phyloP scores from a whole-genome alignment of 2,329 filamentous ascomycete genomes.

The Fusarium siculi region DNA sequence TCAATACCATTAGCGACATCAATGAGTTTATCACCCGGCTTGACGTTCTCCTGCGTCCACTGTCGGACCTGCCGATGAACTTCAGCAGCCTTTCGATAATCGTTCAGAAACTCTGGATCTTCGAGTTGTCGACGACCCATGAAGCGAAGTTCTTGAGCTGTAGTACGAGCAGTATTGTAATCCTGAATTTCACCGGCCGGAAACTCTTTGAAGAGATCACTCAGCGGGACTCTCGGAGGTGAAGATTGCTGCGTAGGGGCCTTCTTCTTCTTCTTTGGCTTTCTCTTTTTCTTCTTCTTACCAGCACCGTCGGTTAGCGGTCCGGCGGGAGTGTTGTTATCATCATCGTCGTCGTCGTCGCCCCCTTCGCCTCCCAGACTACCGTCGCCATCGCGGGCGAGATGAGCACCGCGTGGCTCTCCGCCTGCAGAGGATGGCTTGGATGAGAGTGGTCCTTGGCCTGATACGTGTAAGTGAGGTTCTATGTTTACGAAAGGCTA shows the following conservation, averaged over 20 bases:
- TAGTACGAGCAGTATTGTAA: conserved; percentile 43
- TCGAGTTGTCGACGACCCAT: conserved; percentile 40
- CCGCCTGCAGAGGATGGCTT: conserved; percentile 47
- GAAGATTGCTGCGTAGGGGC: conserved; percentile 43
- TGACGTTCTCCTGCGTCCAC: conserved; percentile 81
- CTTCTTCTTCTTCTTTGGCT: conserved; percentile 45
- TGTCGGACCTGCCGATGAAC: conserved; percentile 83
- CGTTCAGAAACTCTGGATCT: conserved; percentile 68
- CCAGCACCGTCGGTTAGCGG: conserved; percentile 26
- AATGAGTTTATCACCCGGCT: conserved; percentile 78
- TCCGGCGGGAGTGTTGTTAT: conserved; percentile 39
- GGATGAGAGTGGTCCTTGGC: conserved; percentile 31
- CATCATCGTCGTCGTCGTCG: conserved; percentile 46
- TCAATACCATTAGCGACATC: conserved; percentile 86
- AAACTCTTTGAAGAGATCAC: conserved; percentile 47
- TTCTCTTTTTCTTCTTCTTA: conserved; percentile 45
- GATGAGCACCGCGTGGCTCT: conserved; percentile 54
- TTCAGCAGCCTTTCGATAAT: conserved; percentile 83
- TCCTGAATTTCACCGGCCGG: conserved; percentile 44
- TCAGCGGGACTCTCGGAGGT: conserved; percentile 48
- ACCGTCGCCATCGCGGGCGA: conserved; percentile 56
- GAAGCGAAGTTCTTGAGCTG: conserved; percentile 42
- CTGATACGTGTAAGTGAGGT: conserved; percentile 21
- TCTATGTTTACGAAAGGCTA: not conserved
- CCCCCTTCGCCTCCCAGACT: conserved; percentile 49